These are phyloP conservation scores for Backusella tuberculispora DNA, from an alignment of 192 early-diverging fungal genomes.

Conservation along the genomic window DNA sequence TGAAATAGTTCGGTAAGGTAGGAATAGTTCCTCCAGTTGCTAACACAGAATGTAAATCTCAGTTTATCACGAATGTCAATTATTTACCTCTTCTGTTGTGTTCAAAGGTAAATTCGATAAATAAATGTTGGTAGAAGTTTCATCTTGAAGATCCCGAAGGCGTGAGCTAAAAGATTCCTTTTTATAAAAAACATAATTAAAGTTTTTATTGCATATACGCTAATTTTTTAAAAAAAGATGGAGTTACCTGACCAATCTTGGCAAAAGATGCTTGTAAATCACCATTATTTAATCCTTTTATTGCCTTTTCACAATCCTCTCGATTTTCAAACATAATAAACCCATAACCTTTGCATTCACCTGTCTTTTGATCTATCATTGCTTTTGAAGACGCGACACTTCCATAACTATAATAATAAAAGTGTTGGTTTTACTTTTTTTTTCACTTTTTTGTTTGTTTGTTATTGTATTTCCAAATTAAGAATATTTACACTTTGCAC, in stretches of 20 bases:
- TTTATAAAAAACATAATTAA: constrained; percentile 12
- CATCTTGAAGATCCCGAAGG: constrained; percentile 73
- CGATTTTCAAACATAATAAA: constrained; percentile 84
- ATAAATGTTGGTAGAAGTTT: constrained; percentile 81
- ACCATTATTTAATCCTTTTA: constrained; percentile 64
- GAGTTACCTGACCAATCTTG: constrained; percentile 56
- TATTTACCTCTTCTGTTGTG: constrained; percentile 69
- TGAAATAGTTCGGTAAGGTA: constrained; percentile 68
- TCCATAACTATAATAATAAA: constrained; percentile 57
- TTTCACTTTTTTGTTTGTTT: constrained; percentile 12
- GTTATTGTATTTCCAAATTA: constrained; percentile 17
- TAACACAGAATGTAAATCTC: constrained; percentile 12
- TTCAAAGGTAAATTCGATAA: constrained; percentile 80
- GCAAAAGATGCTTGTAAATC: constrained; percentile 82
- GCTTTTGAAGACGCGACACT: constrained; percentile 79
- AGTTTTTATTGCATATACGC: too few species aligned
- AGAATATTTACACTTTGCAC: constrained; percentile 60
- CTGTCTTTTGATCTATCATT: constrained; percentile 79
- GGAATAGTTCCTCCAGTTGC: constrained; percentile 66
- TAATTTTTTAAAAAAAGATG: too few species aligned
- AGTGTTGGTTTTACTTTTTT: background rate
- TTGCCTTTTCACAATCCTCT: constrained; percentile 67
- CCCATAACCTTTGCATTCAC: constrained; percentile 88
- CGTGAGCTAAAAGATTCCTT: constrained; percentile 73
- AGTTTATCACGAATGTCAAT: background rate